Evolutionary conservation across 441 rosid genomes (phyloP), one percentile per base, ranked within the genome.

Genomic region (Sinapis alba): DNA sequence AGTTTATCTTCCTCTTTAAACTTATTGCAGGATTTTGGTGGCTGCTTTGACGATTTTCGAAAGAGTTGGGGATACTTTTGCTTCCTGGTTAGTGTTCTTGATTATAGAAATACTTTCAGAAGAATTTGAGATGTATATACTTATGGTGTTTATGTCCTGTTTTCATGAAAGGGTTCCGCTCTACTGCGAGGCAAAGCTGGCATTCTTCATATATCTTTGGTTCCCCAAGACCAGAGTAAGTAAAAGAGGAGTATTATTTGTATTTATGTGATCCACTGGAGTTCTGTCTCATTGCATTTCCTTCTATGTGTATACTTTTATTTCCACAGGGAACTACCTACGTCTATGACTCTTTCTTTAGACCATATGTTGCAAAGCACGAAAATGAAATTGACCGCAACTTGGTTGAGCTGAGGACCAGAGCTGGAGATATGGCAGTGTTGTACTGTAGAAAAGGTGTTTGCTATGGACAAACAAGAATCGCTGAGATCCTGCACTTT

Each of bases 21-120:
- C 71, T 72, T 74, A 1, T 82, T 86, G 79, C 85, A 96, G 99
- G 99, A 96, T 96, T 83, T 84, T 93, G 87, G 98, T 84, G 73
- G 97, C 97, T 74, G 84, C 87, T 73, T 80, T 93, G 85, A 90
- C 97, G 15, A 80, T 91, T 64, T 81, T 84, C 28, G 97, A 91
- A 80, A 86, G 94, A 84, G 67, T 91, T 77, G 94, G 94, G 2
- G 97, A 91, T 85, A 73, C 97, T 78, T 87, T 89, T 76, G 77
- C 90, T 74, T 91, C 97, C 16, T 91, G 97, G 97, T 91, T 75
- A 16, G 82, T 77, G 64, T 27, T 47, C 0, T 56, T 61, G 59
- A 36, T 53, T 13, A 71, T 79, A 54, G 26, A 54, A 23, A 62
- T 36, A 32, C 3, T 36, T 74, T 23, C 34, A 62, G 4, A 59